phyloP scores from a whole-genome alignment of 306 rosid species.

The Oxytropis ochrocephala region DNA sequence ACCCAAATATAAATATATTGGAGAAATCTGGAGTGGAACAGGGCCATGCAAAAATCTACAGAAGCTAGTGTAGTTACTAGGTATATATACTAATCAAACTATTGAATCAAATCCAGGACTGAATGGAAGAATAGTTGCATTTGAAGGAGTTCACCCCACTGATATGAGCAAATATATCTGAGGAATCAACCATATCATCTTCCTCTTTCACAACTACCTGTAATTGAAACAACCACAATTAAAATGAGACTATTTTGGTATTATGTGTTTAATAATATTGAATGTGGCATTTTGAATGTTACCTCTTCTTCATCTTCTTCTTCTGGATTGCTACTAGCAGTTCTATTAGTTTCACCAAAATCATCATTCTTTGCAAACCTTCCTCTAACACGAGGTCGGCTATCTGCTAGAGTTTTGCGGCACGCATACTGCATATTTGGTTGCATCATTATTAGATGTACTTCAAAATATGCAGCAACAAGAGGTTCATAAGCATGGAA shows the following conservation, averaged over 20 bases:
- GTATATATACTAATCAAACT: conserved; percentile 5
- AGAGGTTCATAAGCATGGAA: conserved; percentile 1
- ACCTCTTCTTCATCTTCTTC: conserved; percentile 88
- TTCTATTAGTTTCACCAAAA: conserved; percentile 58
- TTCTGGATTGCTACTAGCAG: conserved; percentile 59
- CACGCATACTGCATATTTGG: conserved; percentile 77
- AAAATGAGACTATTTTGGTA: too few relatives aligned
- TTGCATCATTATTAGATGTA: conserved; percentile 20
- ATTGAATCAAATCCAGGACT: conserved; percentile 68
- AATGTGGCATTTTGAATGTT: conserved; percentile 6
- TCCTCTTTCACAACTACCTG: conserved; percentile 93
- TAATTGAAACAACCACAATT: neutral
- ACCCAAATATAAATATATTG: conserved; percentile 21
- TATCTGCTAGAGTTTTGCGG: conserved; percentile 92
- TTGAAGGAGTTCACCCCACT: conserved; percentile 99
- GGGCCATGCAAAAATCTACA: conserved; percentile 57
- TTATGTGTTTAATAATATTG: too few relatives aligned
- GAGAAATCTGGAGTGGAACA: conserved; percentile 38
- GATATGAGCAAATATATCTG: conserved; percentile 91
- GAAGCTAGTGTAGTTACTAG: conserved; percentile 14
- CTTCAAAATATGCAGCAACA: conserved; percentile 6
- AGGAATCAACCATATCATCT: conserved; percentile 91
- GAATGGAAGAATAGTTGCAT: conserved; percentile 82
- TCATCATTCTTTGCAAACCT: conserved; percentile 95
- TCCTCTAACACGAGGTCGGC: conserved; percentile 98